Percentiles rank a stretch among this genome's conserved stretches.
These are phyloP conservation scores for Paecilomyces niveus DNA, from an alignment of 2,329 filamentous ascomycete species.

Conservation along the genomic window DNA sequence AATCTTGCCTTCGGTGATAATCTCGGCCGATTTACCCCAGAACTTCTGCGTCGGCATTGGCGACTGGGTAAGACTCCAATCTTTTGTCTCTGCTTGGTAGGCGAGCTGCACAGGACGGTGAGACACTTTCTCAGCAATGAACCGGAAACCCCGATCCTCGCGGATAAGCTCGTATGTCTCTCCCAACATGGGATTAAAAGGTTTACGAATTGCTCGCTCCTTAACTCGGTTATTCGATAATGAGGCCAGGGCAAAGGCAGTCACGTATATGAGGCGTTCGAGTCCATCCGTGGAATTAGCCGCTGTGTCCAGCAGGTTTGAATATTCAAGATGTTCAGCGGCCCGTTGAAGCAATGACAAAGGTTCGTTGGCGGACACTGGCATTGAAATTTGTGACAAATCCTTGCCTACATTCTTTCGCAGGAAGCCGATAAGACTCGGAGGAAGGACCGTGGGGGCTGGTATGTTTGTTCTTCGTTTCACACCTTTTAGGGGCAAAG, in stretches of 20 bases:
- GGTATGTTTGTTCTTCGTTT: slow-evolving; percentile 63
- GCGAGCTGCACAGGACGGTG: slow-evolving; percentile 90
- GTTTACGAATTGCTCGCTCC: slow-evolving; percentile 88
- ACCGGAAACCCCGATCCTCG: slow-evolving; percentile 77
- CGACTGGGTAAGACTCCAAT: slow-evolving; percentile 82
- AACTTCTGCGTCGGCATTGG: slow-evolving; percentile 92
- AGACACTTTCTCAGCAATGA: slow-evolving; percentile 91
- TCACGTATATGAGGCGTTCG: slow-evolving; percentile 74
- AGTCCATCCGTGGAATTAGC: slow-evolving; percentile 48
- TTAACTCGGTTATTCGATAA: slow-evolving; percentile 77
- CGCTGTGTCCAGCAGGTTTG: slow-evolving; percentile 71
- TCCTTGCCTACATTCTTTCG: slow-evolving; percentile 98
- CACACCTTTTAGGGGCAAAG: slow-evolving; percentile 65
- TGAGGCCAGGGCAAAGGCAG: slow-evolving; percentile 83
- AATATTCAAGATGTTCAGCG: slow-evolving; percentile 88
- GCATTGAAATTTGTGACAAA: slow-evolving; percentile 93
- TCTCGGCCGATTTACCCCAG: slow-evolving; percentile 94
- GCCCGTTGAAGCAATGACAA: slow-evolving; percentile 79
- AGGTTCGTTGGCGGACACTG: slow-evolving; percentile 92
- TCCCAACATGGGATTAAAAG: slow-evolving; percentile 93
- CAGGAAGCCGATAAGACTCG: slow-evolving; percentile 86
- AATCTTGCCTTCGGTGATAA: slow-evolving; percentile 84
- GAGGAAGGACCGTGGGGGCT: slow-evolving; percentile 69
- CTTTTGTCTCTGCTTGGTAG: slow-evolving; percentile 79
- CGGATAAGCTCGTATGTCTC: slow-evolving; percentile 92